Evolutionary conservation across 257 asterid species (phyloP).

Genomic region (Vinca minor): DNA sequence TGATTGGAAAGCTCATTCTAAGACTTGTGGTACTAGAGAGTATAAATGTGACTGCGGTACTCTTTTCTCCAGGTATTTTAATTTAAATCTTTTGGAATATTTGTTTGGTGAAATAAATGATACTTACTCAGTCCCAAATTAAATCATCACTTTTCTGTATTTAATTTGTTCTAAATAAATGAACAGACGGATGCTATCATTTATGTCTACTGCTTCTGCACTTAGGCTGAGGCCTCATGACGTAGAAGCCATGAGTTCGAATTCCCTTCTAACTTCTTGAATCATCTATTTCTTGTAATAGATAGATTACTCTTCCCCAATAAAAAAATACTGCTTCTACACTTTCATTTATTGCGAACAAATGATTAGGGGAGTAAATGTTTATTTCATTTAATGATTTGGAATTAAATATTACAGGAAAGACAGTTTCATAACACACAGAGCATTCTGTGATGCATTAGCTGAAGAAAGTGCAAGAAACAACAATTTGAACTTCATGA

Average conservation of each 20-base stretch:
- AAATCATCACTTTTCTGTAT: no score
- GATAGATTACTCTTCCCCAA: no score
- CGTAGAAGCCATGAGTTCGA: no score
- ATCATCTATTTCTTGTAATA: no score
- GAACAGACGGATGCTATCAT: no score
- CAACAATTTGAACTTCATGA: conserved; percentile 42
- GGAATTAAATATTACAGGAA: conserved; percentile 33
- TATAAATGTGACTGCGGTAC: conserved; percentile 96
- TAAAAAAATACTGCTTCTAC: no score
- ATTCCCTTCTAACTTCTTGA: no score
- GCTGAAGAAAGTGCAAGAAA: conserved; percentile 64
- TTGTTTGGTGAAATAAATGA: no score
- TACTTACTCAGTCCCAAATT: conserved; percentile 30
- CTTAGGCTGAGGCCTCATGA: no score
- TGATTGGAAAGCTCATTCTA: conserved; percentile 94
- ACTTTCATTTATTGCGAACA: conserved; percentile 14
- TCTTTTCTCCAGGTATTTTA: conserved; percentile 80
- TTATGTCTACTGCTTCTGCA: no score
- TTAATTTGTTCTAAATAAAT: no score
- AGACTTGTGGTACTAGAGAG: conserved; percentile 85
- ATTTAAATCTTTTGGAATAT: conserved; percentile 20
- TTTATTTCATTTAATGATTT: conserved; percentile 8
- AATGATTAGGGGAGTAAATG: conserved; percentile 40
- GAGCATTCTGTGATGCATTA: conserved; percentile 88
- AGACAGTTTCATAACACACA: conserved; percentile 80